Percentiles rank a stretch among this genome's conserved stretches.
Conservation (phyloP, 1,139 yeast genomes). For the Yarrowia galli region DNA sequence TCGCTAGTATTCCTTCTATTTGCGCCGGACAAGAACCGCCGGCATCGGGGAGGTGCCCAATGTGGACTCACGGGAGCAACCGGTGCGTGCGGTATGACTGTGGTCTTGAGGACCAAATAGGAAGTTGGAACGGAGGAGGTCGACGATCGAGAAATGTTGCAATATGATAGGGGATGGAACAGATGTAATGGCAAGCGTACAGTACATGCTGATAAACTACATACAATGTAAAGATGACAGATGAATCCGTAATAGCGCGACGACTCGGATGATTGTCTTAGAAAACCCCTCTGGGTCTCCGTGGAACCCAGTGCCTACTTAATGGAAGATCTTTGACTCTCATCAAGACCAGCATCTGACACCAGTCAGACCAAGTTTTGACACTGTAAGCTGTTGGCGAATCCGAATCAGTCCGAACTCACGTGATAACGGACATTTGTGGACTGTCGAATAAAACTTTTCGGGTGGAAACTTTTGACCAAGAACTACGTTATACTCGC, state of each 20-base stretch:
- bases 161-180: background rate
- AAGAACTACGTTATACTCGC: conserved; percentile 2
- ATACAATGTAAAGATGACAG: too few relatives aligned
- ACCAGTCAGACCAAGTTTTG: background rate
- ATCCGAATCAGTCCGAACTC: background rate
- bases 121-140: background rate
- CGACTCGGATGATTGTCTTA: background rate
- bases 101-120: background rate
- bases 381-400: background rate
- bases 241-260: background rate
- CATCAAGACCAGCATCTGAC: background rate
- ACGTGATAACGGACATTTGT: conserved; percentile 7
- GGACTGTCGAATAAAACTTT: background rate
- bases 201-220: too few relatives aligned
- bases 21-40: background rate
- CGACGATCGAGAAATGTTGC: background rate
- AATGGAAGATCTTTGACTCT: background rate
- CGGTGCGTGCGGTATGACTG: too few relatives aligned
- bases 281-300: background rate
- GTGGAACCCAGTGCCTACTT: background rate
- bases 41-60: background rate
- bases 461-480: conserved; percentile 8
- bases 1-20: background rate
- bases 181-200: background rate
- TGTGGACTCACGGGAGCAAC: background rate